Evolutionary conservation across 2,329 filamentous ascomycete genomes (phyloP).

Genomic region (Alternaria longipes): DNA sequence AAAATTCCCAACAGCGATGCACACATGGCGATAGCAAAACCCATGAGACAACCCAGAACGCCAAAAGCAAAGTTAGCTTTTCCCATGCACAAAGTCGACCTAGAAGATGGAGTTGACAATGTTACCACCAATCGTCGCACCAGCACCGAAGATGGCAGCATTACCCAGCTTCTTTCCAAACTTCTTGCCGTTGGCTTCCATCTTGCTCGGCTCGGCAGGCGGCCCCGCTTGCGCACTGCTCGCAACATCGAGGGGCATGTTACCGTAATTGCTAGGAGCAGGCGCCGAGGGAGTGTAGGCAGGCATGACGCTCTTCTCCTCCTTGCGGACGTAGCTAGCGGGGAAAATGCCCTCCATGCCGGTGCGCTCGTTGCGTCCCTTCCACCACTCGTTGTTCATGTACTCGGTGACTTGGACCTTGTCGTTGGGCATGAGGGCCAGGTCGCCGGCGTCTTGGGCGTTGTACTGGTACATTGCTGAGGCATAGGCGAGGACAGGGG

Average conservation of each 20-base stretch:
- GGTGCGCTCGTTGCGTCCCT: slow-evolving; percentile 84
- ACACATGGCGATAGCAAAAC: neutral
- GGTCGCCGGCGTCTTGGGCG: slow-evolving; percentile 81
- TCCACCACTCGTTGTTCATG: slow-evolving; percentile 98
- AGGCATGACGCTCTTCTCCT: slow-evolving; percentile 65
- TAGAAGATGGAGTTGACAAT: slow-evolving; percentile 66
- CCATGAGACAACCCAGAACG: neutral
- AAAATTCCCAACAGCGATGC: neutral
- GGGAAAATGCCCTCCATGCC: slow-evolving; percentile 93
- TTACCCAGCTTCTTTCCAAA: slow-evolving; percentile 94
- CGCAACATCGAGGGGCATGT: slow-evolving; percentile 79
- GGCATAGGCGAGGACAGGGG: slow-evolving; percentile 73
- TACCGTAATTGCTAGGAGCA: slow-evolving; percentile 69
- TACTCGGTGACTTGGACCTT: slow-evolving; percentile 83
- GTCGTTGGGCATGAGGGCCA: slow-evolving; percentile 83
- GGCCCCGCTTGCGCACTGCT: slow-evolving; percentile 57
- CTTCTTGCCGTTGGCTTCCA: slow-evolving; percentile 84
- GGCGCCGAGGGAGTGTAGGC: slow-evolving; percentile 45
- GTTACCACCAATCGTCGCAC: slow-evolving; percentile 88
- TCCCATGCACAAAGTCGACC: neutral
- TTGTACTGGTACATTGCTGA: slow-evolving; percentile 85
- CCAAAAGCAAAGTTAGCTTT: slow-evolving; percentile 5
- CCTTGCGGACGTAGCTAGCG: slow-evolving; percentile 81
- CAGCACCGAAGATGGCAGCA: slow-evolving; percentile 88
- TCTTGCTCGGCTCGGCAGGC: slow-evolving; percentile 67